Base-by-base conservation (phyloP, 2,329 filamentous ascomycete genomes). In the Penicillium sp. region DNA sequence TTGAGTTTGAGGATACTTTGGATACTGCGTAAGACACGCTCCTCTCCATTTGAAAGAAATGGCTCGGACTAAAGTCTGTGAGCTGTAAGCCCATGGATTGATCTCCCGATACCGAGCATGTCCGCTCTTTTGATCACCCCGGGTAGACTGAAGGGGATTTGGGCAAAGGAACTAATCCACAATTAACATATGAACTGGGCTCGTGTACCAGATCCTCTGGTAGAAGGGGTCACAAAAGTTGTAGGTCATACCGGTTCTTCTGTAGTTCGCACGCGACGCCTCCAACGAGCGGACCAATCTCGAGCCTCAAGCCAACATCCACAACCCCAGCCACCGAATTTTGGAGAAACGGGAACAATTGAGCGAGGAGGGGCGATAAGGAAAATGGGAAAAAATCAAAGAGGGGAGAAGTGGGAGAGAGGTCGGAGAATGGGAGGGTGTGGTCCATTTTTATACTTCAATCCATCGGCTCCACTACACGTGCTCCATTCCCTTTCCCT, bases 291-390 rank as follows among this genome's bases (percentile, higher is more conserved):
- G 54, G 59, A 56, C 50, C 47, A 50, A 53, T 28, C 48, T 42
- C 37, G 42, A 54, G 48, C 41, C 37, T 49, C 44, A 42, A 54
- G 39, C 33, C 44, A 40, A 46, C 44, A 28, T 50, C 37, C 44
- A 24, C 42, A 27, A 53, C 32, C 58, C 57, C 58, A 60, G 58
- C 58, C 58, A 53, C 58, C 53, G 47, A 52, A 54, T 60, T 59
- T 56, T 28, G 25, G 37, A 44, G 44, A 46, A 6, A 44, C 23
- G 23, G 13, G 23, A 20, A 23, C 7, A 33, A 23, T 49, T 25
- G 37, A 27, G 32, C 15, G 27, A 38, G 15, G 43, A 46, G 43
- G 44, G 9, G 15, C 32, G 4, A 37, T 37, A 12, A 20, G 33
- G 2, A 20, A 12, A 18, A 47, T 38, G 28, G 18, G 15, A 42